phyloP scores from a whole-genome alignment of 768 basidiomycete genomes.

The Chalciporus pseudorubinellus region DNA sequence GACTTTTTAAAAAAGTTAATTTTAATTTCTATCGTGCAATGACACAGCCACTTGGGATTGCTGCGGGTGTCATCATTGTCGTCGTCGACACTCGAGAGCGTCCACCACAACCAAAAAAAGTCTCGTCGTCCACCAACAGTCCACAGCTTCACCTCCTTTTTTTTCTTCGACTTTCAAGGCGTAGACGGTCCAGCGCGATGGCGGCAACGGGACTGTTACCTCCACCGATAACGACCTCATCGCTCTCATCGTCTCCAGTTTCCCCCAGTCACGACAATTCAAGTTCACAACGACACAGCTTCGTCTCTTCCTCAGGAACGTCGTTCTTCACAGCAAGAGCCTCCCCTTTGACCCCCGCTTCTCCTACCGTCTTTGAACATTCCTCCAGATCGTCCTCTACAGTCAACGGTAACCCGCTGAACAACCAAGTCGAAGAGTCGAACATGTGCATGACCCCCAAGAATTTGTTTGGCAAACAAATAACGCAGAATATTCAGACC shows the following conservation, averaged over 20 bases:
- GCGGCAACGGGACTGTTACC: constrained; percentile 10
- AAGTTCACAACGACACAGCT: constrained; percentile 19
- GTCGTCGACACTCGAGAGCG: neutral
- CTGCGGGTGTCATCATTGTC: neutral
- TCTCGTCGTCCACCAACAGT: neutral
- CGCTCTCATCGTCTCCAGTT: constrained; percentile 12
- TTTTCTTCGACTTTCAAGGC: neutral
- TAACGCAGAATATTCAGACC: constrained; percentile 25
- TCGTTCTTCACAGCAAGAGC: constrained; percentile 29
- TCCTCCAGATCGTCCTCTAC: constrained; percentile 37
- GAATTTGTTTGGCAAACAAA: constrained; percentile 29
- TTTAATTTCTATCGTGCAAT: neutral
- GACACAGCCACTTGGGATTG: constrained; percentile 16
- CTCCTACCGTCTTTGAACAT: constrained; percentile 21
- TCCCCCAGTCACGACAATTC: constrained; percentile 12
- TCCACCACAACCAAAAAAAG: neutral
- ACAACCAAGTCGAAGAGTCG: constrained; percentile 14
- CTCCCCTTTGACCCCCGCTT: constrained; percentile 21
- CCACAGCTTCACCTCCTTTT: neutral
- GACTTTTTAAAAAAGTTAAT: too few species aligned
- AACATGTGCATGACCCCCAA: constrained; percentile 28
- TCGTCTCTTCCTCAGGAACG: constrained; percentile 25
- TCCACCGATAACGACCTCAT: constrained; percentile 18
- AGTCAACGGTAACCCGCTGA: constrained; percentile 15
- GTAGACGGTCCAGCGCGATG: neutral